A percentile compares a stretch with the other conserved stretches of the same genome.
Evolutionary conservation across 306 rosid species (phyloP).

Genomic region (Pueraria montana): DNA sequence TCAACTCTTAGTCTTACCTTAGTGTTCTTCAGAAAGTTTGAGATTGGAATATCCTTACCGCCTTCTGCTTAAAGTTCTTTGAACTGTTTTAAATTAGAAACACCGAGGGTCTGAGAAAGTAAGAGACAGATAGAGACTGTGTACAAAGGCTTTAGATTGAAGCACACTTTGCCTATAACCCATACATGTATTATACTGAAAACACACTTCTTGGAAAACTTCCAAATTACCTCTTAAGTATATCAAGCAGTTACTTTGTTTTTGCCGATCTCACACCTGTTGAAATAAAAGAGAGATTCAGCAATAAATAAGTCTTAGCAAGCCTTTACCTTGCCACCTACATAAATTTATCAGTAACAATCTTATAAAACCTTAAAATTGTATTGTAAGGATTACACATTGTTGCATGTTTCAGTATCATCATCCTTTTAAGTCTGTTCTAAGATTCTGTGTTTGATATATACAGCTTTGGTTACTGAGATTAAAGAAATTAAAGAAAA

Average conservation of each 20-base stretch:
- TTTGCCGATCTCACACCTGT: neutral
- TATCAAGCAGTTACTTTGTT: neutral
- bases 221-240: too few relatives aligned
- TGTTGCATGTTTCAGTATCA: neutral
- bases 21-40: neutral
- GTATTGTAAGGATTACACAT: slow-evolving; percentile 4
- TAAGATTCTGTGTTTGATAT: slow-evolving; percentile 42
- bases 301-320: neutral
- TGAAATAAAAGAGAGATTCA: neutral
- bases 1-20: neutral
- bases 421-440: slow-evolving; percentile 38
- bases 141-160: neutral
- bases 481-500: slow-evolving; percentile 91
- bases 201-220: neutral
- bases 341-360: slow-evolving; percentile 3
- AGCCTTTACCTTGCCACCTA: neutral
- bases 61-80: slow-evolving; percentile 8
- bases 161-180: neutral
- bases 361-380: slow-evolving; percentile 9
- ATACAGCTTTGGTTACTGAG: slow-evolving; percentile 88
- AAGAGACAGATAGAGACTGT: neutral
- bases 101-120: neutral
- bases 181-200: neutral
- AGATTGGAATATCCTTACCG: neutral
- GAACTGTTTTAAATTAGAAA: neutral